Evolutionary conservation across 768 basidiomycete genomes (phyloP), one percentile per base, ranked within the genome.

Genomic region (Suillus weaverae): DNA sequence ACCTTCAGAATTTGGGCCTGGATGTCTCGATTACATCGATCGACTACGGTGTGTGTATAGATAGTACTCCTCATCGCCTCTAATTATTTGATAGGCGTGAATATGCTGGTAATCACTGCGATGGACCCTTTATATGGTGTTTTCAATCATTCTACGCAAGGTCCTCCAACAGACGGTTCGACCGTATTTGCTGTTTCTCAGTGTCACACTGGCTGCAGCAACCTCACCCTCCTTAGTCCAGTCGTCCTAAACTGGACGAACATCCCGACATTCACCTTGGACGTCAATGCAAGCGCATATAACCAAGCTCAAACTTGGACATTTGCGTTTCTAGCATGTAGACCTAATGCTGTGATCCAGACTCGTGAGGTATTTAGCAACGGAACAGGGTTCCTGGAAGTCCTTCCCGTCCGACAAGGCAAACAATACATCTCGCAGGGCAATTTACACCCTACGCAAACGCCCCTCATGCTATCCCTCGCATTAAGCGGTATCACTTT

Each of bases 281-380:
- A 55, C 8, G 38, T 64, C 35, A 66, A 26, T 4, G 67, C 71
- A 46, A 50, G 18, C n/a, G 14, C 22, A 50, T 0, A 30, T 16
- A 13, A 14, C 14, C 50, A 50, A 50, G 50, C 50, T 16, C 63
- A 67, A 39, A 67, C 69, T 5, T 76, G 70, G 73, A 26, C 66
- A 18, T 35, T 75, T 57, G 69, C 70, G 10, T 43, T 73, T 46
- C 39, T 75, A 54, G 56, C 56, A 0, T 75, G 74, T 43, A 18
- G 43, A 11, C 74, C 74, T 30, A 71, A 73, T 50, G 59, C 66
- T 36, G 63, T 53, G 1, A 68, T 76, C 38, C 66, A 74, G 62
- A 76, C 74, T 1, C 71, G 75, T 14, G 74, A 74, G 53, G 68
- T 75, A 18, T 62, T 71, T 16, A 73, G 61, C 35, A 53, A 69